These are phyloP conservation scores for Raphidocelis subcapitata DNA, from an alignment of 139 green algal species.

Conservation along the genomic window DNA sequence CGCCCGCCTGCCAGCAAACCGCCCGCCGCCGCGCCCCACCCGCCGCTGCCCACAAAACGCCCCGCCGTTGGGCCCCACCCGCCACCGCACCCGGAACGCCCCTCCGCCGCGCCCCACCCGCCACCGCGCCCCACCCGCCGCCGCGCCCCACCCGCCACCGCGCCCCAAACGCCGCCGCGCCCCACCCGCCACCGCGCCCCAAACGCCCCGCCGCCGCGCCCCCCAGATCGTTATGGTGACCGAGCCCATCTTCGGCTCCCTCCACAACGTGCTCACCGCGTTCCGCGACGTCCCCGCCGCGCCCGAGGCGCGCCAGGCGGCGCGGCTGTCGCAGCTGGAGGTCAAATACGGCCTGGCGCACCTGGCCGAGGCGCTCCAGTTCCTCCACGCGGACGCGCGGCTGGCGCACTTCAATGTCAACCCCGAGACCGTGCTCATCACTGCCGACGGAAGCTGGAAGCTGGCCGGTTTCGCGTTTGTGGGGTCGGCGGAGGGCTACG, in stretches of 20 bases:
- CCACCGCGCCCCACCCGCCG: too few relatives aligned
- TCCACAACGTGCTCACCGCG: slow-evolving; percentile 58
- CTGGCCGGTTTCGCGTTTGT: slow-evolving; percentile 66
- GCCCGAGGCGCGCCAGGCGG: slow-evolving; percentile 8
- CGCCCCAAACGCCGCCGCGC: too few relatives aligned
- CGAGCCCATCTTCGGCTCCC: slow-evolving; percentile 70
- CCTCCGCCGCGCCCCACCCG: too few relatives aligned
- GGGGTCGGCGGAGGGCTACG: slow-evolving; percentile 3
- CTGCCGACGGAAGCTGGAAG: slow-evolving; percentile 71
- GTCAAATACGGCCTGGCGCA: slow-evolving; percentile 79
- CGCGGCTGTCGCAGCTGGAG: slow-evolving; percentile 66
- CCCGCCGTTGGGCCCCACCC: too few relatives aligned
- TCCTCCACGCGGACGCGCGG: slow-evolving; percentile 74
- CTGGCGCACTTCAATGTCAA: slow-evolving; percentile 75
- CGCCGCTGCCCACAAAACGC: too few relatives aligned
- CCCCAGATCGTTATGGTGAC: slow-evolving; percentile 81
- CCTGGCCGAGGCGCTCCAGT: slow-evolving; percentile 72
- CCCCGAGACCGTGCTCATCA: slow-evolving; percentile 29
- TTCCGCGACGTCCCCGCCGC: slow-evolving; percentile 15
- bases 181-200: too few relatives aligned
- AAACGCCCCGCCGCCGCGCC: too few relatives aligned
- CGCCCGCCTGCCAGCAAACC: too few relatives aligned
- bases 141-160: too few relatives aligned
- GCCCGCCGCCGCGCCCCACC: too few relatives aligned
- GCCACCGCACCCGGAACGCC: too few relatives aligned